Evolutionary conservation across 2,329 filamentous ascomycete genomes (phyloP), one percentile per base, ranked within the genome.

Genomic region (Xylariaceae sp.): DNA sequence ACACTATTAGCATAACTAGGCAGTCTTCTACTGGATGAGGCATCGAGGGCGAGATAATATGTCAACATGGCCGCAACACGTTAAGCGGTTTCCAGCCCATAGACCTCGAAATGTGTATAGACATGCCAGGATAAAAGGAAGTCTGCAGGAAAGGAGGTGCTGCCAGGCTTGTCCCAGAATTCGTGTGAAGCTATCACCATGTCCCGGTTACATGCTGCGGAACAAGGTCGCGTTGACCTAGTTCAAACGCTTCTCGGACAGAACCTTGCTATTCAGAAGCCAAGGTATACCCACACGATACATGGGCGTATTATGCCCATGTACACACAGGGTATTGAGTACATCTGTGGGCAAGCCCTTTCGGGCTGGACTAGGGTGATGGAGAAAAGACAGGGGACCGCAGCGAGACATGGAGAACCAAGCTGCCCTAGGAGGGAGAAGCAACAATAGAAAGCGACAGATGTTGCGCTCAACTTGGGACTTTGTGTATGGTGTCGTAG

Each of bases 1-100:
- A 50, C 18, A 53, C 68, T 61, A 65, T 75, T 73, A 76, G 72
- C 64, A 56, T 58, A 51, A 49, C 50, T 51, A 57, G 37, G 40
- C 29, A 52, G 51, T 26, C 42, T 55, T 48, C 54, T 63, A 55
- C 56, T 57, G 60, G 53, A 55, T 52, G 45, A 52, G 52, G 53
- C 44, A 37, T 20, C 26, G 41, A 42, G 20, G 32, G n/a, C 33
- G 10, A 5, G 10, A 23, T 40, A 23, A 15, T 23, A 44, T 43
- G 58, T 53, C 60, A 62, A 61, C 55, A 66, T 63, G 52, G 57
- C 60, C 49, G 55, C 57, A 58, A 51, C 41, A 58, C 53, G 59
- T 60, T 32, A 51, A 35, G 33, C 16, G n/a, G 39, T 10, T 27
- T 18, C 33, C 24, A 39, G 27, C 15, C 21, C 9, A 29, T 6